phyloP scores from a whole-genome alignment of 1,139 yeast species.

The Candida sp. region DNA sequence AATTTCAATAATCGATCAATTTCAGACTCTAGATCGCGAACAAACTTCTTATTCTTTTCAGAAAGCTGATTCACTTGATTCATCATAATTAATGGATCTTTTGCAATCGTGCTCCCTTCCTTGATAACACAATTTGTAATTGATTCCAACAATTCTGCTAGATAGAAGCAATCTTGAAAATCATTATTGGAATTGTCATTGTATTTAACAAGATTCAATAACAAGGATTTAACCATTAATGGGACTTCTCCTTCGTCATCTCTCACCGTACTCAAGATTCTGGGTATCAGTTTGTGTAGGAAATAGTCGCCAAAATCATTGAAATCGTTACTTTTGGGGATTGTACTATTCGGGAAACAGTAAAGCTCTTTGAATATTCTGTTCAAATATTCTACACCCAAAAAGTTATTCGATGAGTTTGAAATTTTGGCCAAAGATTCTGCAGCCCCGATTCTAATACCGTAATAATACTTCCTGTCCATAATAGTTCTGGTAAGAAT shows the following conservation, averaged over 20 bases:
- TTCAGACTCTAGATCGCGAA: constrained; percentile 34
- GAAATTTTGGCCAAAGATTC: constrained; percentile 70
- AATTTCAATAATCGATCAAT: constrained; percentile 72
- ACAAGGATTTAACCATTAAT: constrained; percentile 51
- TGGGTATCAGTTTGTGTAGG: constrained; percentile 66
- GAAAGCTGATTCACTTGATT: constrained; percentile 4
- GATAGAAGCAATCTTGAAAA: constrained; percentile 71
- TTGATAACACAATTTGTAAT: constrained; percentile 42
- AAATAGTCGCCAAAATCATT: constrained; percentile 64
- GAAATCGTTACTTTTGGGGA: constrained; percentile 84
- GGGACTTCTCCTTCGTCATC: constrained; percentile 72
- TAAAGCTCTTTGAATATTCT: constrained; percentile 66
- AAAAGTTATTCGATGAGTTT: constrained; percentile 53
- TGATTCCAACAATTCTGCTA: constrained; percentile 56
- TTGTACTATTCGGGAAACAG: constrained; percentile 63
- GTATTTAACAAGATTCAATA: constrained; percentile 72
- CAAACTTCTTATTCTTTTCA: constrained; percentile 21
- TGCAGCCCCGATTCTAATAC: constrained; percentile 87
- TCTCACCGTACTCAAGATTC: constrained; percentile 56
- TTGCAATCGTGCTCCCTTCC: constrained; percentile 11
- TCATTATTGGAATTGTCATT: constrained; percentile 84
- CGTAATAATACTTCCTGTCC: constrained; percentile 86
- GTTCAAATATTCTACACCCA: constrained; percentile 73
- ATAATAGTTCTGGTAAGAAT: constrained; percentile 74
- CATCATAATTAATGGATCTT: constrained; percentile 17